Evolutionary conservation across 345 rosid species (phyloP).

Genomic region (Aethionema arabicum): DNA sequence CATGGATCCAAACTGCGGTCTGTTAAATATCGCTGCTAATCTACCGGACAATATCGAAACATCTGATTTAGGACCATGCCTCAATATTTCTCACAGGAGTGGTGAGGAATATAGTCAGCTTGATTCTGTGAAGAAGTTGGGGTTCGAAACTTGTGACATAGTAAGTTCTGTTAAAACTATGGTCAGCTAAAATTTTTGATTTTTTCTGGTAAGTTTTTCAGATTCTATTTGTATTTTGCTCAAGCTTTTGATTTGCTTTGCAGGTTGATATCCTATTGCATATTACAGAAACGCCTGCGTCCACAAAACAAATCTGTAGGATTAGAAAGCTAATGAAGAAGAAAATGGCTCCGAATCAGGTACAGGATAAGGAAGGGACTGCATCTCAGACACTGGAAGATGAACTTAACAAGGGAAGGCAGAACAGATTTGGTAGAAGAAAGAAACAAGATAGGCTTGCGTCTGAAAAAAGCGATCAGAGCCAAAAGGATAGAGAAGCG

Average conservation of each 20-base stretch:
- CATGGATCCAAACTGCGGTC: slow-evolving; percentile 71
- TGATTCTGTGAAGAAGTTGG: slow-evolving; percentile 60
- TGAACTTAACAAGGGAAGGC: slow-evolving; percentile 22
- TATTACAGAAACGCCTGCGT: slow-evolving; percentile 68
- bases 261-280: slow-evolving; percentile 90
- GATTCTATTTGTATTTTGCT: slow-evolving; percentile 5
- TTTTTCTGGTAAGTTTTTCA: not conserved
- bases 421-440: slow-evolving; percentile 10
- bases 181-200: not conserved
- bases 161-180: slow-evolving; percentile 43
- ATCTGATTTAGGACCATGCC: slow-evolving; percentile 73
- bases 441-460: slow-evolving; percentile 41
- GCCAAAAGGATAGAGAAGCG: slow-evolving; percentile 27
- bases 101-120: slow-evolving; percentile 57
- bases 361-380: slow-evolving; percentile 15
- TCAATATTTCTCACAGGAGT: slow-evolving; percentile 74
- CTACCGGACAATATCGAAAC: slow-evolving; percentile 46
- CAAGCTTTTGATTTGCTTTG: slow-evolving; percentile 28
- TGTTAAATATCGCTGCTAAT: slow-evolving; percentile 70
- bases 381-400: slow-evolving; percentile 29
- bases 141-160: slow-evolving; percentile 69
- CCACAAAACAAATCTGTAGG: slow-evolving; percentile 72
- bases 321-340: slow-evolving; percentile 68
- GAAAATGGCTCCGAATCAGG: slow-evolving; percentile 45
- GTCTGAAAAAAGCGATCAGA: slow-evolving; percentile 32